Evolutionary conservation across 2,329 filamentous ascomycete species (phyloP).

Genomic region (Hypoxylon sp.): DNA sequence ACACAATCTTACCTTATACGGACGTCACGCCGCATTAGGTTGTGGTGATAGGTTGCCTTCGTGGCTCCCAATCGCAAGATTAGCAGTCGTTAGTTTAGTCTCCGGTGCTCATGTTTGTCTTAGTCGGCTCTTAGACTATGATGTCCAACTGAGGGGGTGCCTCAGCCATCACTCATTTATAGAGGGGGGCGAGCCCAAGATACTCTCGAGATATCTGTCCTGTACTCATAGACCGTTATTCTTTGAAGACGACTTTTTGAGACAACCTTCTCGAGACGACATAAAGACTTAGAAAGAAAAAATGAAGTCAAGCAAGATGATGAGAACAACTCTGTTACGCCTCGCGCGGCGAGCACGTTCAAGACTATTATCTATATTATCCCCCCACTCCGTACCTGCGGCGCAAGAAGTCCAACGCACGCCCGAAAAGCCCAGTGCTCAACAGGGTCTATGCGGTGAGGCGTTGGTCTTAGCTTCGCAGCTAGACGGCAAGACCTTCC

Average conservation of each 20-base stretch:
- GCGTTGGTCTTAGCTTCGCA: constrained; percentile 45
- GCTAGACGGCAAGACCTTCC: constrained; percentile 47
- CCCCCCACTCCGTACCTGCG: constrained; percentile 14
- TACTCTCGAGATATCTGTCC: constrained; percentile 1
- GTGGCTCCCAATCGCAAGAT: constrained; percentile 14
- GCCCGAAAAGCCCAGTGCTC: constrained; percentile 14
- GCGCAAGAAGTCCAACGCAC: constrained; percentile 2
- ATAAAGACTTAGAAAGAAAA: constrained; percentile 8
- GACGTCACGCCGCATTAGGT: constrained; percentile 38
- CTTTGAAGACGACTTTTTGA: background rate
- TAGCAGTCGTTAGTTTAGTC: constrained; percentile 5
- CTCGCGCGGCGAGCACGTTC: constrained; percentile 17
- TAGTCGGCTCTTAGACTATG: constrained; percentile 4
- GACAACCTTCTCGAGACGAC: background rate
- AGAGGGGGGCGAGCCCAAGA: constrained; percentile 14
- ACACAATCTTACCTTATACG: constrained; percentile 26
- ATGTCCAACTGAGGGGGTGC: constrained; percentile 3
- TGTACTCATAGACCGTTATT: background rate
- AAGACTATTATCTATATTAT: constrained; percentile 35
- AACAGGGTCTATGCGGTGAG: constrained; percentile 44
- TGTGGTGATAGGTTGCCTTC: constrained; percentile 22
- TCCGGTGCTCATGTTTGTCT: constrained; percentile 1
- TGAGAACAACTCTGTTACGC: constrained; percentile 20
- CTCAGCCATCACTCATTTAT: constrained; percentile 13
- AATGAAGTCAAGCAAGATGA: constrained; percentile 9